Evolutionary conservation across 805 yeast species (phyloP).

Genomic region (Teunomyces pallodes): DNA sequence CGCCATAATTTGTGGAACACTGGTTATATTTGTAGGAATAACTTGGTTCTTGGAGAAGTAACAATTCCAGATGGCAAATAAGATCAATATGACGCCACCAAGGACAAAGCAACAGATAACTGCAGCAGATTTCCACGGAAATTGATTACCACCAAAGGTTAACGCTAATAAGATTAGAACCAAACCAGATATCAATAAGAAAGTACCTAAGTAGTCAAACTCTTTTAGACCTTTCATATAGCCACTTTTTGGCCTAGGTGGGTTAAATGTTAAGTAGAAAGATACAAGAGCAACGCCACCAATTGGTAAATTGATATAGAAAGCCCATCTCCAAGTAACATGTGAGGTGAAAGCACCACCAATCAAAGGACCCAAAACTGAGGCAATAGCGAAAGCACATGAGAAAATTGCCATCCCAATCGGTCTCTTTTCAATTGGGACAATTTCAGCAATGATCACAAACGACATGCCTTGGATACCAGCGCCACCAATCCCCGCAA

Average conservation of each 20-base stretch:
- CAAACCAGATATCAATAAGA: constrained; percentile 16
- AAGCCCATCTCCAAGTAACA: constrained; percentile 27
- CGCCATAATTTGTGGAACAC: constrained; percentile 12
- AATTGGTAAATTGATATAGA: constrained; percentile 25
- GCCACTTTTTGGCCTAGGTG: constrained; percentile 11
- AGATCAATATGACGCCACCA: constrained; percentile 16
- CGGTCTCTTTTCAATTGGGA: constrained; percentile 27
- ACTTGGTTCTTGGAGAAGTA: constrained; percentile 15
- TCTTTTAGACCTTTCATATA: constrained; percentile 9
- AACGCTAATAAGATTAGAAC: constrained; percentile 21
- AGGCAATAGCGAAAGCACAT: constrained; percentile 19
- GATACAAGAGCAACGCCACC: constrained; percentile 19
- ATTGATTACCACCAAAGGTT: constrained; percentile 21
- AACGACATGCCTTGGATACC: constrained; percentile 30
- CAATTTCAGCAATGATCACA: constrained; percentile 30
- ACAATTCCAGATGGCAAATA: constrained; percentile 18
- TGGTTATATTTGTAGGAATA: constrained; percentile 15
- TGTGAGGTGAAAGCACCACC: constrained; percentile 25
- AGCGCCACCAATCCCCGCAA: constrained; percentile 38
- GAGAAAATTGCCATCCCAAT: constrained; percentile 20
- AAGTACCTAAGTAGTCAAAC: constrained; percentile 20
- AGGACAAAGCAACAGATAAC: constrained; percentile 22
- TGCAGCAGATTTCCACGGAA: constrained; percentile 21
- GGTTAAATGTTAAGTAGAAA: constrained; percentile 17
- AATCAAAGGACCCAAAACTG: constrained; percentile 23